Evolutionary conservation across 116 monocot species (phyloP), one percentile per base, ranked within the genome.

Genomic region (Thalassia testudinum): DNA sequence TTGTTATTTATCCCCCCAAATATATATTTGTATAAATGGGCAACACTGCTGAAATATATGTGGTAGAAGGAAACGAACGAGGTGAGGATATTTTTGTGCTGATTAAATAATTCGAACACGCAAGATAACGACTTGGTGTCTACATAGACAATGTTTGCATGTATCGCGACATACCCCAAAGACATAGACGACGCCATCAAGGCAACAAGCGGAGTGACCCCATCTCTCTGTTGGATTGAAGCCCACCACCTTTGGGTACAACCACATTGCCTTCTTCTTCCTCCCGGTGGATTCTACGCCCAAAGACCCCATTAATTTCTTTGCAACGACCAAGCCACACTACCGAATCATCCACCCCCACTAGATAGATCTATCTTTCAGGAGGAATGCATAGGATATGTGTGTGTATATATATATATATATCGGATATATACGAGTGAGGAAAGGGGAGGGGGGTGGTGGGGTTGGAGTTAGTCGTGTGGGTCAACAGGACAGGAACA

Each of bases 171-270:
- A 52, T 76, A 93, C 92, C 78, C 93, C 93, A 66, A 87, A 87
- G 59, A 93, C 75, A 62, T 83, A 93, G 49, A 93, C 52, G 53
- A 70, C 52, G 0, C 87, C 81, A 38, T 87, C 71, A 37, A 22
- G 68, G 68, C 65, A 78, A 71, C 87, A 93, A 52, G 93, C 83
- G 12, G 93, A 93, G 66, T 93, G 93, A 15, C 93, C 93, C 93
- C 93, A 93, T 69, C 93, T 87, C 78, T 93, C 93, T 16, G 93
- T 66, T 15, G 93, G 93, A 58, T 71, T 80, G 61, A 87, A 87
- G 8, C 87, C 87, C 45, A 54, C 6, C 47, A 75, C 72, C 63
- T 81, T 93, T 7, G 93, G 93, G 66, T 93, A 83, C 38, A 87
- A 63, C 93, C 93, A 93, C 83, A 87, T 93, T 68, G 93, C 75